Evolutionary conservation across 345 rosid species (phyloP), one percentile per base, ranked within the genome.

Genomic region (Pugionium dolabratum): DNA sequence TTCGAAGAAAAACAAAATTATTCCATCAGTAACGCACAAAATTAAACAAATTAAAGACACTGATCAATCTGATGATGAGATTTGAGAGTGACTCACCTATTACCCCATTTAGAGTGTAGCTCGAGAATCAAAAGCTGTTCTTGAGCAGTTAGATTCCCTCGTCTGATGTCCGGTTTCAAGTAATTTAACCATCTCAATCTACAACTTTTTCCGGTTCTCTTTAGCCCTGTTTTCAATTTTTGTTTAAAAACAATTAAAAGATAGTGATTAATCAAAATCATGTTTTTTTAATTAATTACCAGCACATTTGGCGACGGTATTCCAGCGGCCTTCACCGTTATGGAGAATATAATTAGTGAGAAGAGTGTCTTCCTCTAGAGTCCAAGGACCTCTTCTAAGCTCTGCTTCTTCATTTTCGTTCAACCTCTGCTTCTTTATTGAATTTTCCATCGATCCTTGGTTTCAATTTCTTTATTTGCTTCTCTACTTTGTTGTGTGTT

Each of bases 311-410:
- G 98, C 50, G 83, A 72, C 76, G 47, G 79, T 54, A 60, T 92
- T 92, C 98, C 98, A 92, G 34, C 97, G 89, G 5, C 98, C 97
- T 74, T 92, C 93, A 7, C 97, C 91, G 4, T 92, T 89, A 1
- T 80, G 75, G 59, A 85, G 67, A 68, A 92, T 83, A 78, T 81
- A 84, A 72, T 79, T 86, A 2, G 81, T 71, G 29, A 92, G 85
- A 40, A 84, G 83, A 53, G 83, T 82, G 74, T 92, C 97, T 71
- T 92, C 97, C 73, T 87, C 95, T 1, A 85, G 84, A 44, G 97
- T 89, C 98, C 98, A 92, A 9, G 83, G 83, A 10, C 77, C 98
- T 75, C 97, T 87, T 51, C 98, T 82, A 1, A 92, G 79, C 62
- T 79, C 82, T 59, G 28, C 33, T 4, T 73, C 72, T 27, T 60